Base-by-base conservation (phyloP, 2,329 filamentous ascomycete genomes). In the Herpotrichia juniperi region DNA sequence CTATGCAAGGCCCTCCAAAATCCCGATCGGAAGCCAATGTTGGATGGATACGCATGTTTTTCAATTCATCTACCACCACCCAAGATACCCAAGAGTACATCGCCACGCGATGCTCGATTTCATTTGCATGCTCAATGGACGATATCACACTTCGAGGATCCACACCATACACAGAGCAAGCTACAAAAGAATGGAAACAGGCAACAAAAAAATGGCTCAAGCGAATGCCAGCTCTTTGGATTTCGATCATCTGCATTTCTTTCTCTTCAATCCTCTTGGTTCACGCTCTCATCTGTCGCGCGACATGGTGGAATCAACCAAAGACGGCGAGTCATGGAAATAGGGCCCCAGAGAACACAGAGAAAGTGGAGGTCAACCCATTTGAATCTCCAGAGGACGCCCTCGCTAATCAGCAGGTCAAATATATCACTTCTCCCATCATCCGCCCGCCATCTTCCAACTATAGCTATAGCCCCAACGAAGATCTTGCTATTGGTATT, bases 21-120 rank as follows among this genome's bases (percentile, higher is more conserved):
- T 68, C 67, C 17, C 63, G 60, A n/a, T 73, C 76, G 2, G 59
- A 67, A 17, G 79, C 78, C 4, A 75, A 75, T 21, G 60, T 81
- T 26, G 75, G 68, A 7, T 81, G 77, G 75, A 71, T 76, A 9
- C 73, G 78, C n/a, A 65, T 77, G 24, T 81, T 81, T 59, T 81
- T 81, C 71, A 81, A 81, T 56, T 78, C 77, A 0, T 79, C 78
- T 1, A 56, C 70, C 7, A 76, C 71, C 63, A 76, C 66, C 8
- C 48, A 67, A 16, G 57, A 67, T 11, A 55, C 59, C 5, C 61
- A 54, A 24, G 54, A 62, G 10, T 56, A 62, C 6, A 75, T 73
- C 46, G 59, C 64, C 21, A 46, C 55, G 3, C 62, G 63, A 26
- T 77, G 74, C 46, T 50, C 60, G 16, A 22, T 64, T 11, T 42